Conservation (phyloP, 1,139 yeast species). For the Pichia sp. region DNA sequence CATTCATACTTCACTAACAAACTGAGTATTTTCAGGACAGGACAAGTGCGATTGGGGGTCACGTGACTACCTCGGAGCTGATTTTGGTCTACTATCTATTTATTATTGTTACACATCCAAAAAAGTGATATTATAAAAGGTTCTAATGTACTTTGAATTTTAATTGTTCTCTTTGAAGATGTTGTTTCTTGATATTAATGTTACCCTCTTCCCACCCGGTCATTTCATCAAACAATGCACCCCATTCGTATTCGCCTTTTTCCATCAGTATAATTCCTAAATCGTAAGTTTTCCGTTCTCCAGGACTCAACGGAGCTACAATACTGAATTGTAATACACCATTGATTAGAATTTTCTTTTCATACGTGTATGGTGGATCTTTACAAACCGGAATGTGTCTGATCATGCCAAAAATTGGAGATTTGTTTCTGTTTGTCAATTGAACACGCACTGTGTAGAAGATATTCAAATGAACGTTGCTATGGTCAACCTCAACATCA, state of each 20-base stretch:
- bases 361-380: constrained; percentile 34
- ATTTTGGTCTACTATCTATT: too few species aligned
- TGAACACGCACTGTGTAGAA: constrained; percentile 46
- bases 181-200: constrained; percentile 23
- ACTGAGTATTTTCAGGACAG: too few species aligned
- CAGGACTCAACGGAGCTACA: constrained; percentile 37
- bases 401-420: constrained; percentile 48
- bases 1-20: too few species aligned
- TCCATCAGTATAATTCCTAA: constrained; percentile 59
- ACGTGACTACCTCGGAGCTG: too few species aligned
- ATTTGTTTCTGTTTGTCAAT: constrained; percentile 40
- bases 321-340: constrained; percentile 60
- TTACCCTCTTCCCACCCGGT: constrained; percentile 19
- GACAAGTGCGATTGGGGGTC: too few species aligned
- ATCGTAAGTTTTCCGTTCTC: constrained; percentile 36
- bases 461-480: constrained; percentile 36
- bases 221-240: constrained; percentile 54
- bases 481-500: constrained; percentile 15
- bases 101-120: background rate
- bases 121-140: background rate
- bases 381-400: constrained; percentile 54
- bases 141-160: constrained; percentile 21
- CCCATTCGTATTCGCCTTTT: constrained; percentile 77
- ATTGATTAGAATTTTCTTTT: constrained; percentile 49
- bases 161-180: constrained; percentile 28